phyloP scores from a whole-genome alignment of 371 early-diverging fungal genomes.

The Saksenaea vasiformis region DNA sequence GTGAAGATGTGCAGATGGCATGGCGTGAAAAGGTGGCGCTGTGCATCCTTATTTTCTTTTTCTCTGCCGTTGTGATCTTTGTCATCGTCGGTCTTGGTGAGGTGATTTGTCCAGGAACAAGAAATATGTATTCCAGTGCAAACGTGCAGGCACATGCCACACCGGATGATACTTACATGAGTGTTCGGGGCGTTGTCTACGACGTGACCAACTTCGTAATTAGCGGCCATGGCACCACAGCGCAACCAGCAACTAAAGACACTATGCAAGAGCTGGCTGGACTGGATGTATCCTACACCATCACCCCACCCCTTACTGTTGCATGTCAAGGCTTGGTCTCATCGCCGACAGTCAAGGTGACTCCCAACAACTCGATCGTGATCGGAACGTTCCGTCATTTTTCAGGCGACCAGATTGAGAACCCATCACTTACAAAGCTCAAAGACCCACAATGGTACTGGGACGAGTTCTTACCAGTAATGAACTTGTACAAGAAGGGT shows the following conservation, averaged over 20 bases:
- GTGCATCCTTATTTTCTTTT: slow-evolving; percentile 77
- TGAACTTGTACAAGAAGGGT: slow-evolving; percentile 40
- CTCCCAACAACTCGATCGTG: slow-evolving; percentile 19
- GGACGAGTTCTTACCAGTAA: slow-evolving; percentile 39
- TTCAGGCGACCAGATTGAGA: slow-evolving; percentile 31
- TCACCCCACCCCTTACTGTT: slow-evolving; percentile 69
- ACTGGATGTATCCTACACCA: slow-evolving; percentile 58
- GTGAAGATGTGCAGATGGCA: slow-evolving; percentile 84
- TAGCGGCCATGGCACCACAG: slow-evolving; percentile 40
- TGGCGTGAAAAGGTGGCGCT: slow-evolving; percentile 95
- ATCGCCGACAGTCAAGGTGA: slow-evolving; percentile 19
- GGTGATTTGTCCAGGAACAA: slow-evolving; percentile 79
- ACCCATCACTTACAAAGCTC: slow-evolving; percentile 28
- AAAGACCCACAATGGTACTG: slow-evolving; percentile 45
- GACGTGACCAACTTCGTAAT: slow-evolving; percentile 63
- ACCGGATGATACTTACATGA: slow-evolving; percentile 50
- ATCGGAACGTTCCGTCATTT: slow-evolving; percentile 30
- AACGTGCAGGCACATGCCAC: slow-evolving; percentile 36
- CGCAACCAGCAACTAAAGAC: slow-evolving; percentile 37
- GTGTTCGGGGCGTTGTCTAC: slow-evolving; percentile 66
- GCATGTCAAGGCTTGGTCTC: slow-evolving; percentile 53
- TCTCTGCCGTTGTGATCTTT: slow-evolving; percentile 77
- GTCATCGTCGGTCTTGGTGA: slow-evolving; percentile 83
- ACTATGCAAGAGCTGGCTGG: slow-evolving; percentile 64
- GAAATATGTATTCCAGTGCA: slow-evolving; percentile 53